Evolutionary conservation across 495 filamentous ascomycete species (phyloP), one percentile per base, ranked within the genome.

Genomic region (Lophium mytilinum): DNA sequence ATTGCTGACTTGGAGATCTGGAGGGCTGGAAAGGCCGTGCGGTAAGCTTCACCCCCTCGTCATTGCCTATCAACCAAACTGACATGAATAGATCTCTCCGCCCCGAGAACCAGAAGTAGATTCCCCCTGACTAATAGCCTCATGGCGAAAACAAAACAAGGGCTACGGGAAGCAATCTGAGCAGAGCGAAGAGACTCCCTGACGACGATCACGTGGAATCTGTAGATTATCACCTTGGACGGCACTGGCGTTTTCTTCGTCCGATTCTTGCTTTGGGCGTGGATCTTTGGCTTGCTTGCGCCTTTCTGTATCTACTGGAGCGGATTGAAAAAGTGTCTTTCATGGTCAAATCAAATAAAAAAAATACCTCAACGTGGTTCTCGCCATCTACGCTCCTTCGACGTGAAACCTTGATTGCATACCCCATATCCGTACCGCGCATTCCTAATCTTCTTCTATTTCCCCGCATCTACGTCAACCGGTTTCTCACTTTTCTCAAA

Each of bases 1-100:
- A 96, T 98, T 77, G 83, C 89, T 64, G 81, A 89, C 66, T 76
- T 97, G 72, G 93, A 98, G 82, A 97, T 98, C 82, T 98, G 93
- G 93, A 83, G 87, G 64, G 93, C 94, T 56, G 93, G 93, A 71
- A 97, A 96, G 86, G 88, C 94, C 63, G 93, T 98, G 59, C 84
- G 89, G 75, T 48, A 24, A 2, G 45, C 8, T 48, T 1, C 1
- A n/a, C 8, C 30, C 85, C 75, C 71, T 78, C 42, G 14, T 74
- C 52, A 49, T 14, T 47, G n/a, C 24, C 53, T 49, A 83, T 84
- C 83, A 14, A 24, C 12, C 17, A 24, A 3, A 48, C 33, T 14
- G 14, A 24, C 12, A 48, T 1, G 9, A 11, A 45, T 19, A 48
- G 45, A 48, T 52, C 55, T 69, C 87, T 96, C 71, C 87, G 90